Conservation (phyloP, 129 eudicot species). For the Flaveria sonorensis region DNA sequence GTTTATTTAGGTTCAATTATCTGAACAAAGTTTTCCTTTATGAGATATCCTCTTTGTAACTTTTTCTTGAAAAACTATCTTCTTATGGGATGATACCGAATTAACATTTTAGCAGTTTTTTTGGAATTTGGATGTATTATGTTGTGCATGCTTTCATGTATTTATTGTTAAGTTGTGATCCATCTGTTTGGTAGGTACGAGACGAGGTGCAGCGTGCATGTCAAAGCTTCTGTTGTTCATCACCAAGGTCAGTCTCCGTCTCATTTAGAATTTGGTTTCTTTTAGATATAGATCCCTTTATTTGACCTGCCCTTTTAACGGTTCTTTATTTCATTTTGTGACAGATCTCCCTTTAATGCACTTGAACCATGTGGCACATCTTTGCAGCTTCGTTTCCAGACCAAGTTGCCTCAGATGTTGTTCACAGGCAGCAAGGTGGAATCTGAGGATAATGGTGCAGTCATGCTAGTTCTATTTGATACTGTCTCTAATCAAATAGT, state of each 20-base stretch:
- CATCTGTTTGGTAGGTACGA: slow-evolving; percentile 53
- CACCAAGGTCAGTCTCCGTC: slow-evolving; percentile 49
- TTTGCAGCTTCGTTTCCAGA: slow-evolving; percentile 56
- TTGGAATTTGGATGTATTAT: slow-evolving; percentile 2
- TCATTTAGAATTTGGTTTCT: neutral
- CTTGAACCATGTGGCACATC: slow-evolving; percentile 42
- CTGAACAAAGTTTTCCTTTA: neutral
- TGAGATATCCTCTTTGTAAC: no score
- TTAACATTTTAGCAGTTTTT: neutral
- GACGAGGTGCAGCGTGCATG: slow-evolving; percentile 61
- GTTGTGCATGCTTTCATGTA: slow-evolving; percentile 11
- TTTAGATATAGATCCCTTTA: neutral
- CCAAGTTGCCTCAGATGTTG: slow-evolving; percentile 50
- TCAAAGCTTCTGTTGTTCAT: slow-evolving; percentile 34
- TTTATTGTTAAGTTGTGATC: slow-evolving; percentile 11
- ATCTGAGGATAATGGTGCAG: slow-evolving; percentile 39
- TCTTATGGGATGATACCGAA: neutral
- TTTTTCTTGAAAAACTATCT: no score
- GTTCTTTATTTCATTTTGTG: slow-evolving; percentile 1
- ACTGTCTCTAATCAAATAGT: slow-evolving; percentile 44
- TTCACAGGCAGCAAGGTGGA: slow-evolving; percentile 61
- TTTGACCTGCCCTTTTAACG: neutral
- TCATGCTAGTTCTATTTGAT: slow-evolving; percentile 56
- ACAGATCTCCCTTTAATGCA: slow-evolving; percentile 45
- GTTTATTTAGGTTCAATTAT: neutral